Percentiles rank a stretch among this genome's conserved stretches.
Evolutionary conservation across 2,329 filamentous ascomycete species (phyloP).

Genomic region (Phaeosphaeriaceae sp.): DNA sequence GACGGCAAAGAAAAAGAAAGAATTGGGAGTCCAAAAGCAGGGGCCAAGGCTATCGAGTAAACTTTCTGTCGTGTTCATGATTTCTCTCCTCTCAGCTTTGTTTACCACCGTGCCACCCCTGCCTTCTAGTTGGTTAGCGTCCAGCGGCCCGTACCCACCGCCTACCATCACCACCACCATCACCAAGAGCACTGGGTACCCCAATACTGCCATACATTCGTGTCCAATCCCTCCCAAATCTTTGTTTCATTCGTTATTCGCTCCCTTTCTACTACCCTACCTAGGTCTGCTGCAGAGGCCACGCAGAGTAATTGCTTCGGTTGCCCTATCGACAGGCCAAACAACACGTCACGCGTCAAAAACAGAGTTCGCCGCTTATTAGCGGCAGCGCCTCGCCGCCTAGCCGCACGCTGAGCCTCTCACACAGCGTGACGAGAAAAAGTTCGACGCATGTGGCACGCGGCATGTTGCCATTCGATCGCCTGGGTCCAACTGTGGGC

Average conservation of each 20-base stretch:
- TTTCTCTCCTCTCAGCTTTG: background rate
- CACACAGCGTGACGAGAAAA: constrained; percentile 20
- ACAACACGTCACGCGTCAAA: constrained; percentile 29
- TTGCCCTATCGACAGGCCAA: constrained; percentile 26
- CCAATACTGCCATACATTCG: background rate
- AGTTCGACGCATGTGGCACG: constrained; percentile 41
- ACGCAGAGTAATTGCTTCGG: constrained; percentile 1
- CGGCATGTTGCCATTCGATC: constrained; percentile 40
- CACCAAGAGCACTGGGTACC: too few relatives aligned
- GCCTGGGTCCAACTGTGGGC: constrained; percentile 22
- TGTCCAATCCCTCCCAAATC: too few relatives aligned
- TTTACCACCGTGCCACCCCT: too few relatives aligned
- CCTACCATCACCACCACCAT: too few relatives aligned
- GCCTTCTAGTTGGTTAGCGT: too few relatives aligned
- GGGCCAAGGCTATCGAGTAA: constrained; percentile 17
- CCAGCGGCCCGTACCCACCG: too few relatives aligned
- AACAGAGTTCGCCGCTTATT: constrained; percentile 11
- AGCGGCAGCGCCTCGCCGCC: constrained; percentile 12
- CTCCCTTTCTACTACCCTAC: too few relatives aligned
- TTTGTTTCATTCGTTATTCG: too few relatives aligned
- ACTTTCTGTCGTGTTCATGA: background rate
- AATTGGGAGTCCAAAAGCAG: constrained; percentile 10
- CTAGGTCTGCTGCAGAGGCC: background rate
- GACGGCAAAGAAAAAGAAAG: too few relatives aligned
- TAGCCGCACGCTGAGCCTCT: constrained; percentile 11